A percentile compares a stretch with the other conserved stretches of the same genome.
Conservation (phyloP, 257 asterid genomes). For the Thymus mandschuricus region DNA sequence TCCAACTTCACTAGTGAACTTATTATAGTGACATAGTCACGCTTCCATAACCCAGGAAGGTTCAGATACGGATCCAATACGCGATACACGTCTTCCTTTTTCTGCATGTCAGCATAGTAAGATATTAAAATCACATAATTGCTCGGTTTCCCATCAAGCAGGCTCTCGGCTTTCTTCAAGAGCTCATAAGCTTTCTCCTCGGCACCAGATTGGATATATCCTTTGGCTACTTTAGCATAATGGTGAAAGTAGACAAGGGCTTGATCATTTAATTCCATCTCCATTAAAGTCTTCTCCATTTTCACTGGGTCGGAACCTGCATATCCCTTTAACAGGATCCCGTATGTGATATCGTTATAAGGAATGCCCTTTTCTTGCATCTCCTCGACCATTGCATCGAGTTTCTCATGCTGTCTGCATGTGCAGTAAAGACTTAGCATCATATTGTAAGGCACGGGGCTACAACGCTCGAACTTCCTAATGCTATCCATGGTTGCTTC, state of each 20-base stretch:
- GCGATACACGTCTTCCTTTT: conserved; percentile 44
- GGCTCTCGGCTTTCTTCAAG: conserved; percentile 43
- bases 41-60: conserved; percentile 17
- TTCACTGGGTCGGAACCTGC: conserved; percentile 30
- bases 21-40: conserved; percentile 35
- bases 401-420: conserved; percentile 36
- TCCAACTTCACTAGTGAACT: conserved; percentile 47
- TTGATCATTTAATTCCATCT: conserved; percentile 50
- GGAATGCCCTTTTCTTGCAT: conserved; percentile 47
- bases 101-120: conserved; percentile 47
- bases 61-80: conserved; percentile 35
- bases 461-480: not conserved
- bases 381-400: conserved; percentile 42
- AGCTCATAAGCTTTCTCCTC: conserved; percentile 36
- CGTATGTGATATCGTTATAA: conserved; percentile 35
- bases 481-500: conserved; percentile 30
- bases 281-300: conserved; percentile 54
- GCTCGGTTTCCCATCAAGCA: not conserved
- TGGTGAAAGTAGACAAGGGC: conserved; percentile 25
- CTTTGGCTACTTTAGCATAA: conserved; percentile 50
- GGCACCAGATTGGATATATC: conserved; percentile 45
- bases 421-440: conserved; percentile 48
- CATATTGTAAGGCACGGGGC: conserved; percentile 33
- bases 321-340: conserved; percentile 37
- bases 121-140: conserved; percentile 34